Conservation (phyloP, 345 rosid species). For the Clausena lansium region DNA sequence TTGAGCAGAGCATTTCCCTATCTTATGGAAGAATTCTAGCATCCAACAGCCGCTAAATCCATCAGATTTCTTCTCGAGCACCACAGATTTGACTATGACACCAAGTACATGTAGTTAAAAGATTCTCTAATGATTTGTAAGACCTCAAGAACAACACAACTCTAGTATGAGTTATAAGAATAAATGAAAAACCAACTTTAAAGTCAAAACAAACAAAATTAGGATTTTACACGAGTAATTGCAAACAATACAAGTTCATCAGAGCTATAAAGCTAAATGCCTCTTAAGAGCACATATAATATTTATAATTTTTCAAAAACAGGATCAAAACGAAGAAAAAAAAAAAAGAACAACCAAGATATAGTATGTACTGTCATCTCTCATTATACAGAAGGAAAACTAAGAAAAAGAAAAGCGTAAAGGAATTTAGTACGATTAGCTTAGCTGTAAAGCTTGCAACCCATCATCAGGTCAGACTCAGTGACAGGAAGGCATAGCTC, state of each 20-base stretch:
- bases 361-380: background rate
- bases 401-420: background rate
- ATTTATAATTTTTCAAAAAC: background rate
- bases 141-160: background rate
- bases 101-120: background rate
- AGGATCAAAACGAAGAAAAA: background rate
- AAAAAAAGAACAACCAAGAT: background rate
- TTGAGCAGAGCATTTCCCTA: background rate
- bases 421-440: background rate
- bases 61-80: background rate
- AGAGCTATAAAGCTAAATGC: background rate
- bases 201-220: background rate
- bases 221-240: background rate
- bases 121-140: background rate
- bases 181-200: background rate
- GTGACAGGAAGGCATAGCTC: constrained; percentile 41
- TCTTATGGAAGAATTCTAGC: background rate
- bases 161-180: background rate
- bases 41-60: background rate
- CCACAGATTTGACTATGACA: background rate
- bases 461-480: constrained; percentile 19
- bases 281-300: background rate
- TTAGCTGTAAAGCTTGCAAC: background rate
- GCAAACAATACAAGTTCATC: background rate
- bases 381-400: background rate